Conservation (phyloP, 2,329 filamentous ascomycete species). For the Colletotrichum cuscutae region DNA sequence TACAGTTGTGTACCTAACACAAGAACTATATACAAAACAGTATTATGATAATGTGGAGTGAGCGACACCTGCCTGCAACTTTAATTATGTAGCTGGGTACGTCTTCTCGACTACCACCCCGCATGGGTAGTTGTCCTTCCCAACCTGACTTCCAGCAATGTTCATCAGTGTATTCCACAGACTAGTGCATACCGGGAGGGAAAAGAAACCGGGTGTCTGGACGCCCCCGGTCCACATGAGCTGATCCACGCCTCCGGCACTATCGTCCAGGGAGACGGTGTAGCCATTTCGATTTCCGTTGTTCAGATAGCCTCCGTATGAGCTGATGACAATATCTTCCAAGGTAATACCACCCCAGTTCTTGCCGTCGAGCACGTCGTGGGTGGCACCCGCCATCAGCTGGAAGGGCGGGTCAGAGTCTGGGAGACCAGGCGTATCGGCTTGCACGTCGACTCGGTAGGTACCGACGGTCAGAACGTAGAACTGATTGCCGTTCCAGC, state of each 20-base stretch:
- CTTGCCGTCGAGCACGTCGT: conserved; percentile 20
- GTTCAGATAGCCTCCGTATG: not conserved
- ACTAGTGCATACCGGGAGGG: conserved; percentile 17
- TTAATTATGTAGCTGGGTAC: not conserved
- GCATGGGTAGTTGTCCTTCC: conserved; percentile 2
- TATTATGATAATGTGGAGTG: not conserved
- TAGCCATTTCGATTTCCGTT: conserved; percentile 23
- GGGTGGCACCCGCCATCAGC: not conserved
- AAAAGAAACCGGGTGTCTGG: conserved; percentile 13
- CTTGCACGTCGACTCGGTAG: not conserved
- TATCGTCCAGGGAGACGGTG: conserved; percentile 9
- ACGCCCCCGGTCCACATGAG: conserved; percentile 1
- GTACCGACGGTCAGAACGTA: conserved; percentile 6
- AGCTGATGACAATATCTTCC: conserved; percentile 22
- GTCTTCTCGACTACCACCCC: not conserved
- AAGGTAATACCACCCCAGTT: conserved; percentile 16
- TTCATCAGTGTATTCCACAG: conserved; percentile 16
- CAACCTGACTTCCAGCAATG: not conserved
- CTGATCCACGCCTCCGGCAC: not conserved
- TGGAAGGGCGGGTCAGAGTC: conserved; percentile 9
- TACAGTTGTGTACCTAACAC: not conserved
- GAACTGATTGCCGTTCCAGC: conserved; percentile 22
- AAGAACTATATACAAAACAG: not conserved
- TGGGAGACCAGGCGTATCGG: not conserved
- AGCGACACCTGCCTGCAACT: not conserved